These are phyloP conservation scores for Antitrichia curtipendula DNA, from an alignment of 225 moss, liverwort and hornwort genomes.

Conservation along the genomic window DNA sequence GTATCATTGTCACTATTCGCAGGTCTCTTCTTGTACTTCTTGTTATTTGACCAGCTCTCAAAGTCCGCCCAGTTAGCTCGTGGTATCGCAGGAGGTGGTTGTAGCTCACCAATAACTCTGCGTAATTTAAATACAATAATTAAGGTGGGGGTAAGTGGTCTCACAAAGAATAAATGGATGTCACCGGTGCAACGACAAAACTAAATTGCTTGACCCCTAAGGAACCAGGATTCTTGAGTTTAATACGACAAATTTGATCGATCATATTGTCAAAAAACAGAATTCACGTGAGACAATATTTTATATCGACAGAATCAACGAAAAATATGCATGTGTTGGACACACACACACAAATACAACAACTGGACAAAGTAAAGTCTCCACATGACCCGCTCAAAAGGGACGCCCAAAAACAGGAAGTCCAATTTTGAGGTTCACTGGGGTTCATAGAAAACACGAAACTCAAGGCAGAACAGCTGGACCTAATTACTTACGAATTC, in stretches of 20 bases:
- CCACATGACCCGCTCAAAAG: neutral
- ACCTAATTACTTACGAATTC: constrained; percentile 18
- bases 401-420: neutral
- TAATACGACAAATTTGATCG: neutral
- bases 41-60: constrained; percentile 37
- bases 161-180: neutral
- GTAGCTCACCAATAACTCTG: constrained; percentile 13
- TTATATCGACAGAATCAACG: neutral
- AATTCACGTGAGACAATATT: neutral
- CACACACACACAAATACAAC: neutral
- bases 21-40: constrained; percentile 18
- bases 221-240: neutral
- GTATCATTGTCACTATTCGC: constrained; percentile 27
- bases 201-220: neutral
- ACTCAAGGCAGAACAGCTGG: neutral
- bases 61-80: constrained; percentile 53
- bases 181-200: neutral
- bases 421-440: neutral
- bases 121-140: neutral
- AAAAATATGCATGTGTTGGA: neutral
- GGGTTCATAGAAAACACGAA: neutral
- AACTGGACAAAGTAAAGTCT: neutral
- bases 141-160: neutral
- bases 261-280: neutral
- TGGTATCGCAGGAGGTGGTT: constrained; percentile 56